A percentile compares a stretch with the other conserved stretches of the same genome.
These are phyloP conservation scores for Dendryphion nanum DNA, from an alignment of 2,329 filamentous ascomycete species.

Conservation along the genomic window DNA sequence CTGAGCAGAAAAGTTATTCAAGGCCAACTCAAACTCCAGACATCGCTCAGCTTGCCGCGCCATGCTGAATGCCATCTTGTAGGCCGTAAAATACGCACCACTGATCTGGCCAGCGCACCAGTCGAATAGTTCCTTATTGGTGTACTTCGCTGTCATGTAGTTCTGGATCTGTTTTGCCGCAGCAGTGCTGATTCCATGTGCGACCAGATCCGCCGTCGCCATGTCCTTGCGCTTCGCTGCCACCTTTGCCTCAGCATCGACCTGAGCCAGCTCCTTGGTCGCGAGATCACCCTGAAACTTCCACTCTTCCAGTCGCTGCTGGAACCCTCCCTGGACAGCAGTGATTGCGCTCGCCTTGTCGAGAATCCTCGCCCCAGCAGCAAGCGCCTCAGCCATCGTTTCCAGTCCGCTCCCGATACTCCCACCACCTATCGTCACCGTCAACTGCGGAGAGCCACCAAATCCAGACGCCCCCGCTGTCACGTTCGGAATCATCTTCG, in stretches of 20 bases:
- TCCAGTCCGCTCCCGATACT: no score
- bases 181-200: conserved; percentile 7
- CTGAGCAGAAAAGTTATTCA: not conserved
- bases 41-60: conserved; percentile 24
- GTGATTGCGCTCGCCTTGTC: not conserved
- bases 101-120: conserved; percentile 17
- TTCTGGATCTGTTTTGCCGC: conserved; percentile 13
- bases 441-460: no score
- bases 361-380: not conserved
- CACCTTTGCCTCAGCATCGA: not conserved
- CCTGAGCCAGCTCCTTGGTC: not conserved
- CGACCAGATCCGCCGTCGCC: not conserved
- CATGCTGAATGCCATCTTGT: conserved; percentile 20
- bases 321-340: not conserved
- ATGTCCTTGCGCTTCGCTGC: not conserved
- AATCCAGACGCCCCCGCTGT: no score
- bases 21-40: conserved; percentile 21
- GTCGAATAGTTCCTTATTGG: conserved; percentile 27
- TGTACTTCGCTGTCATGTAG: conserved; percentile 29
- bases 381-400: no score
- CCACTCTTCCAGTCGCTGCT: not conserved
- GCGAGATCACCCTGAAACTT: not conserved
- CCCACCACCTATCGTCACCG: no score
- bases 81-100: conserved; percentile 17
- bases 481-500: no score